A percentile compares a stretch with the other conserved stretches of the same genome.
Conservation (phyloP, 2,329 filamentous ascomycete genomes). For the Aaosphaeria pasadenensis region DNA sequence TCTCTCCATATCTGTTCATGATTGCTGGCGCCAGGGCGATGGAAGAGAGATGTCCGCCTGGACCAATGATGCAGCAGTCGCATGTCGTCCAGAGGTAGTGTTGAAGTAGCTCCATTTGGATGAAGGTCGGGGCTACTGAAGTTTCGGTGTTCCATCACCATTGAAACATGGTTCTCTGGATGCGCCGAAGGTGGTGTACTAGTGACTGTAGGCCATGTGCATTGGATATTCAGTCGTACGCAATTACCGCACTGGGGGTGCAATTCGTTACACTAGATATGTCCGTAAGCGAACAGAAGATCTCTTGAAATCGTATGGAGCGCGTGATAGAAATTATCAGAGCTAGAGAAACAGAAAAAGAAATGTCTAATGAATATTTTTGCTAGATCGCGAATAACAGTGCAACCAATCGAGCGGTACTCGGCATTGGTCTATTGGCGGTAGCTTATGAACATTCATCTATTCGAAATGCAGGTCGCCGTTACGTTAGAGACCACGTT, state of each 20-base stretch:
- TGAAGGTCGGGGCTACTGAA: neutral
- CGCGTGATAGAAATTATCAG: neutral
- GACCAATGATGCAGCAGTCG: conserved; percentile 9
- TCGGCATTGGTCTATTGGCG: no score
- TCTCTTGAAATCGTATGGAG: neutral
- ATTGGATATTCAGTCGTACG: conserved; percentile 26
- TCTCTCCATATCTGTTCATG: conserved; percentile 4
- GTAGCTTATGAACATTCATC: no score
- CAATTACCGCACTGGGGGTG: conserved; percentile 30
- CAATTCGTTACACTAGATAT: conserved; percentile 25
- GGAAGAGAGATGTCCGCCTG: conserved; percentile 6
- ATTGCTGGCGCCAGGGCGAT: conserved; percentile 1
- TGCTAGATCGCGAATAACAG: no score
- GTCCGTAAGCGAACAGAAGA: neutral
- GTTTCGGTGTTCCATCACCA: conserved; percentile 1
- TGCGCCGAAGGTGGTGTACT: conserved; percentile 7
- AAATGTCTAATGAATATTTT: no score
- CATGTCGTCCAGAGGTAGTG: conserved; percentile 5
- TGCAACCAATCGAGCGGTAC: no score
- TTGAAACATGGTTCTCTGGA: conserved; percentile 1
- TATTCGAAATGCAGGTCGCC: no score
- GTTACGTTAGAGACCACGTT: no score
- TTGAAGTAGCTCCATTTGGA: neutral
- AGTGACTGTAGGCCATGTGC: conserved; percentile 20
- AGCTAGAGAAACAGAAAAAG: neutral